phyloP scores from a whole-genome alignment of 345 rosid species.

The Balakata baccata region DNA sequence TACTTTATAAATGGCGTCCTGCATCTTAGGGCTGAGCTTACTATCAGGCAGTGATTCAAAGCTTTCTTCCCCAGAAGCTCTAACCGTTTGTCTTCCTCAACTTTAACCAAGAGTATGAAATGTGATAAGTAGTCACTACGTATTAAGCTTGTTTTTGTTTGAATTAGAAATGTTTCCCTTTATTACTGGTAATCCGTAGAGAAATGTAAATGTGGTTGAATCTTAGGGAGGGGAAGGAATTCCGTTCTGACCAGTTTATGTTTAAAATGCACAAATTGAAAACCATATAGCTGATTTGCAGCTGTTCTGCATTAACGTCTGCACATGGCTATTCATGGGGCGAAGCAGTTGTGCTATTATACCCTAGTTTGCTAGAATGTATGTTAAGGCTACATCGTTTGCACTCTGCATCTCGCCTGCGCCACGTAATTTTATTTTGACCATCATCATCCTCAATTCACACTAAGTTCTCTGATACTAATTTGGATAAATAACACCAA shows the following conservation, averaged over 20 bases:
- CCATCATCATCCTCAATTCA: too few relatives aligned
- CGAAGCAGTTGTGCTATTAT: not conserved
- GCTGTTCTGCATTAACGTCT: not conserved
- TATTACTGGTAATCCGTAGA: slow-evolving; percentile 5
- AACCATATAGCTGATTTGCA: not conserved
- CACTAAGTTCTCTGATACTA: too few relatives aligned
- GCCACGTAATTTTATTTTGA: slow-evolving; percentile 5
- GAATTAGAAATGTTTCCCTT: not conserved
- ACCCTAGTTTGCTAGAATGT: not conserved
- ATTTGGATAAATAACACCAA: too few relatives aligned
- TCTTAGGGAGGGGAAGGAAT: not conserved
- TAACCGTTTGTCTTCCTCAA: slow-evolving; percentile 5
- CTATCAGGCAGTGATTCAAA: slow-evolving; percentile 57
- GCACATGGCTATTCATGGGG: not conserved
- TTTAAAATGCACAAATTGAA: not conserved
- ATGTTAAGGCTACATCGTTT: too few relatives aligned
- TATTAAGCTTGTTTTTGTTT: slow-evolving; percentile 7
- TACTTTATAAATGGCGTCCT: slow-evolving; percentile 83
- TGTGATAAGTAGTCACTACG: slow-evolving; percentile 21
- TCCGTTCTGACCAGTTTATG: not conserved
- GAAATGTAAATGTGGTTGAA: slow-evolving; percentile 15
- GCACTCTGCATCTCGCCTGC: too few relatives aligned
- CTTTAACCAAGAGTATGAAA: slow-evolving; percentile 9
- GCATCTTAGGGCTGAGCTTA: slow-evolving; percentile 96
- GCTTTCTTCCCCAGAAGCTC: not conserved